phyloP scores from a whole-genome alignment of 139 green algal species.

The Tetradesmus obliquus region DNA sequence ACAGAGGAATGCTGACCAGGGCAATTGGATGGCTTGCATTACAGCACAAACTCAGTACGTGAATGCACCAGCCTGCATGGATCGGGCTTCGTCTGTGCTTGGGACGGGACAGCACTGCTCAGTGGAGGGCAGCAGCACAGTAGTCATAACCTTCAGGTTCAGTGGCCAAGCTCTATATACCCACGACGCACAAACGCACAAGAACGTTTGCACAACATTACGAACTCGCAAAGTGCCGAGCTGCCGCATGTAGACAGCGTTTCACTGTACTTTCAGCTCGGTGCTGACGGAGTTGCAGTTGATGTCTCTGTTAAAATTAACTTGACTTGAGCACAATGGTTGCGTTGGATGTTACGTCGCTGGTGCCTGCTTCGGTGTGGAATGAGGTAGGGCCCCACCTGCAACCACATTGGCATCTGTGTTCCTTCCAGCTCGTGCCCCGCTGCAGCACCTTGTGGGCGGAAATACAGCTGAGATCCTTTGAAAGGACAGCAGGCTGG shows the following conservation, averaged over 20 bases:
- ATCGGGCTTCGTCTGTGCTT: too few species aligned
- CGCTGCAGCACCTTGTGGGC: not conserved
- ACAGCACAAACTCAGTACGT: too few species aligned
- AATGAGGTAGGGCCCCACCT: slow-evolving; percentile 19
- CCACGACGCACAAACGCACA: too few species aligned
- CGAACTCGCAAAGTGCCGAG: not conserved
- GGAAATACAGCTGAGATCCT: not conserved
- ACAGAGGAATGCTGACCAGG: not conserved
- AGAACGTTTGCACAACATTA: not conserved
- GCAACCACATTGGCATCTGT: not conserved
- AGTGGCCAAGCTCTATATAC: too few species aligned
- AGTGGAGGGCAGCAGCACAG: too few species aligned
- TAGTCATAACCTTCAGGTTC: too few species aligned
- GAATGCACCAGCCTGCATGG: too few species aligned
- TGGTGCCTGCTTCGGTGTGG: slow-evolving; percentile 29
- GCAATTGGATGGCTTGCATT: not conserved
- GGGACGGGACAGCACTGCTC: too few species aligned
- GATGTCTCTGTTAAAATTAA: not conserved
- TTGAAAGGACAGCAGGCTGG: not conserved
- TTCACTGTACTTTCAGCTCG: not conserved
- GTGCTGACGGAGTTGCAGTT: not conserved
- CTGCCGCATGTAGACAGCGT: not conserved
- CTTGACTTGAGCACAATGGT: not conserved
- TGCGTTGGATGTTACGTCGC: not conserved
- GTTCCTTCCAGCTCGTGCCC: not conserved